Conservation (phyloP, 805 yeast genomes). For the Barnettozyma californica region DNA sequence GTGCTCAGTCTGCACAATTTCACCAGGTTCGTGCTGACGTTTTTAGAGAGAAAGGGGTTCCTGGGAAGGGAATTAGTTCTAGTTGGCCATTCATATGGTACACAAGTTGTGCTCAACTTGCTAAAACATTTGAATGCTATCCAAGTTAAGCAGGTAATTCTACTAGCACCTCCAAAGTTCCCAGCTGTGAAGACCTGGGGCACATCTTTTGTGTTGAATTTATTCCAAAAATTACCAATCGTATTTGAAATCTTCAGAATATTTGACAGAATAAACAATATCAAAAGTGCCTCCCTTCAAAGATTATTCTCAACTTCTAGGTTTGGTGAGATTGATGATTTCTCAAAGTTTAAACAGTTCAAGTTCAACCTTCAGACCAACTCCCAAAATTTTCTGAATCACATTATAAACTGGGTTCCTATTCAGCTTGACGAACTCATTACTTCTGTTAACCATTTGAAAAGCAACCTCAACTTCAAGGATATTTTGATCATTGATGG, state of each 20-base stretch:
- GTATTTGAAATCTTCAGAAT: conserved; percentile 21
- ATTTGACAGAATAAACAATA: conserved; percentile 23
- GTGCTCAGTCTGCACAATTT: conserved; percentile 15
- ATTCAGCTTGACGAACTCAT: conserved; percentile 14
- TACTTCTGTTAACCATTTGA: conserved; percentile 7
- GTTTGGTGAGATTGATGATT: conserved; percentile 11
- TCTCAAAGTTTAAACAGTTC: conserved; percentile 23
- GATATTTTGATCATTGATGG: conserved; percentile 22
- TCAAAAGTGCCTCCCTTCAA: conserved; percentile 16
- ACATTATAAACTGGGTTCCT: conserved; percentile 18
- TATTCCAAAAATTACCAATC: conserved; percentile 6
- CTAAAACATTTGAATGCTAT: conserved; percentile 3
- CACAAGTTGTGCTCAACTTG: conserved; percentile 46
- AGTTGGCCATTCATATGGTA: conserved; percentile 75
- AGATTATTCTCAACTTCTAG: conserved; percentile 15
- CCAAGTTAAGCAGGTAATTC: conserved; percentile 19
- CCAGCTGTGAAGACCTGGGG: conserved; percentile 8
- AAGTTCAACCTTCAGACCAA: conserved; percentile 22
- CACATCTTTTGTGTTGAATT: conserved; percentile 3
- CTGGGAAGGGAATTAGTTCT: conserved; percentile 31
- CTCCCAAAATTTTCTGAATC: conserved; percentile 18
- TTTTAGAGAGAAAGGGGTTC: conserved; percentile 9
- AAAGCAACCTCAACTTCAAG: not conserved
- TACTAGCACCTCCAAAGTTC: conserved; percentile 45
- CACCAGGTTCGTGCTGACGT: conserved; percentile 11